Evolutionary conservation across 257 asterid genomes (phyloP).

Genomic region (Catharanthus roseus): DNA sequence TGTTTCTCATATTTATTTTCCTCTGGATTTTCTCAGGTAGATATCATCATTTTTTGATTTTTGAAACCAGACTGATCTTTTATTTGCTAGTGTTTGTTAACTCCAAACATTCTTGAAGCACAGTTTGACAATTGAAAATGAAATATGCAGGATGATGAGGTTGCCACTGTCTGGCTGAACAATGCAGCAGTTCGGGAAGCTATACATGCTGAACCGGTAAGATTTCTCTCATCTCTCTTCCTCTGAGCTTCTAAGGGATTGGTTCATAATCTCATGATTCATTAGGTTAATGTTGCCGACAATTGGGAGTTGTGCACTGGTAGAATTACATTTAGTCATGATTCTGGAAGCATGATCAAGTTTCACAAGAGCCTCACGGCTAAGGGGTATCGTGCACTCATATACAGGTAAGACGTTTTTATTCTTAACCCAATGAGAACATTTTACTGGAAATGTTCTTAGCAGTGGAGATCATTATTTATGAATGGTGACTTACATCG

Average conservation of each 20-base stretch:
- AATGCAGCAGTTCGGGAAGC: slow-evolving; percentile 75
- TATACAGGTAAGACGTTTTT: slow-evolving; percentile 15
- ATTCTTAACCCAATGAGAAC: not conserved
- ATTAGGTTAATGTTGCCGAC: slow-evolving; percentile 46
- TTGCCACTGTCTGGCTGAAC: slow-evolving; percentile 78
- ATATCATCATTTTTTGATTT: no score
- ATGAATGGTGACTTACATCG: not conserved
- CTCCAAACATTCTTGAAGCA: not conserved
- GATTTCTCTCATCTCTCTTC: slow-evolving; percentile 20
- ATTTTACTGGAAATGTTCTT: no score
- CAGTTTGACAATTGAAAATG: slow-evolving; percentile 9
- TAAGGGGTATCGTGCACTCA: slow-evolving; percentile 50
- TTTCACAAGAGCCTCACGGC: slow-evolving; percentile 83
- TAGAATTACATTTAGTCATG: slow-evolving; percentile 50
- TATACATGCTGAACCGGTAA: slow-evolving; percentile 76
- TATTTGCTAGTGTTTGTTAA: not conserved
- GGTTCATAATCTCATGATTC: slow-evolving; percentile 10
- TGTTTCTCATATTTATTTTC: not conserved
- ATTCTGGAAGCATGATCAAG: slow-evolving; percentile 92
- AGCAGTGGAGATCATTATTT: no score
- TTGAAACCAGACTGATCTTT: no score
- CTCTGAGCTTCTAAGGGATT: slow-evolving; percentile 12
- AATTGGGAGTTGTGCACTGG: slow-evolving; percentile 70
- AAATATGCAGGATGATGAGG: slow-evolving; percentile 64
- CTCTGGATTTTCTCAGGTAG: no score